A percentile compares a stretch with the other conserved stretches of the same genome.
phyloP scores from a whole-genome alignment of 306 rosid genomes.

The Cyamopsis tetragonoloba region DNA sequence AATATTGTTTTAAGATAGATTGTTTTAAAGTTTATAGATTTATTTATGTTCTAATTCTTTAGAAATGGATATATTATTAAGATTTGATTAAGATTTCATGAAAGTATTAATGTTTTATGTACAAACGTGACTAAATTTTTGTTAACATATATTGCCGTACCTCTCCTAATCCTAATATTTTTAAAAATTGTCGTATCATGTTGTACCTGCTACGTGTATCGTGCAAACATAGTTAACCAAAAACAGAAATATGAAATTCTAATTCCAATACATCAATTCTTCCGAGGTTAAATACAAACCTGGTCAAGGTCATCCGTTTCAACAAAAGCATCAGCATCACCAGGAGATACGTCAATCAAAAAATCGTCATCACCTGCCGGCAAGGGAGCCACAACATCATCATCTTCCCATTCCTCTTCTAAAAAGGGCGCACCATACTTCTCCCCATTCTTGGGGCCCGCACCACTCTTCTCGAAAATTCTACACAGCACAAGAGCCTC shows the following conservation, averaged over 20 bases:
- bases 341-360: constrained; percentile 1
- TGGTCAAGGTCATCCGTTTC: constrained; percentile 47
- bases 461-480: constrained; percentile 92
- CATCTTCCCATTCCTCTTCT: constrained; percentile 87
- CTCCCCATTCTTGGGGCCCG: constrained; percentile 92
- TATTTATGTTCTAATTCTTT: too few relatives aligned
- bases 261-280: background rate
- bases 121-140: too few relatives aligned
- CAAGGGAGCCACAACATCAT: constrained; percentile 27
- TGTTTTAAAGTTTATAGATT: too few relatives aligned
- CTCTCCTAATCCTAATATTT: too few relatives aligned
- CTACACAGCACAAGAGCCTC: constrained; percentile 86
- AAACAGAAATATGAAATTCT: background rate
- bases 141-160: too few relatives aligned
- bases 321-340: constrained; percentile 19
- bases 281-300: constrained; percentile 39
- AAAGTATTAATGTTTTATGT: too few relatives aligned
- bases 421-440: constrained; percentile 87
- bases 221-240: too few relatives aligned
- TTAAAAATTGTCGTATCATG: too few relatives aligned
- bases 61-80: too few relatives aligned
- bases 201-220: too few relatives aligned
- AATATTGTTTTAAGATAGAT: too few relatives aligned
- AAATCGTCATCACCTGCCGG: constrained; percentile 1
- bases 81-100: too few relatives aligned